Base-by-base conservation (phyloP, 768 basidiomycete genomes). In the Exidia glandulosa region DNA sequence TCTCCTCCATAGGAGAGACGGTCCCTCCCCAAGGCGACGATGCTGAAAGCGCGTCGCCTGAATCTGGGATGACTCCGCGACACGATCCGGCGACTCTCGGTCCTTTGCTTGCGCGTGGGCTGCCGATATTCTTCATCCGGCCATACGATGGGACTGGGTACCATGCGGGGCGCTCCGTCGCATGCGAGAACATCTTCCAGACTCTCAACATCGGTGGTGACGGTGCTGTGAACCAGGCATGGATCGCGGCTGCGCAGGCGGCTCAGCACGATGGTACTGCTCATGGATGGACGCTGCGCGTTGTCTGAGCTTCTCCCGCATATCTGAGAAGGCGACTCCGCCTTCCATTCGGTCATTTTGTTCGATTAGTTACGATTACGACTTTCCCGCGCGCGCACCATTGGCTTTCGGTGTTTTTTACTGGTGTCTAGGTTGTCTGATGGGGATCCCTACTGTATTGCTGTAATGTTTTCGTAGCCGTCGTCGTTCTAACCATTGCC, bases 141-240 rank as follows among this genome's bases (percentile, higher is more conserved):
- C 76, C 86, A 16, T 81, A 76, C 45, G 90, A 93, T 65, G 89
- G 91, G n/a, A 84, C 92, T 32, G 90, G 90, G 3, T 93, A 91
- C 70, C 88, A 91, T 69, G 91, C 91, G 25, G 90, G 90, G 36
- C 81, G 89, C 63, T 88, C 86, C 47, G 83, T 93, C 60, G 80
- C 88, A 19, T 88, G 87, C 68, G 90, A 92, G 69, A 88, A 88
- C 67, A 80, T 88, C 19, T 88, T 89, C 71, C 83, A 85, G 66
- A 71, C 76, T 16, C 79, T 90, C 72, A 85, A 87, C 67, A 74
- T 90, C 56, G 75, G 75, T 72, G 29, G 78, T 84, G 66, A 70
- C 62, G 25, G 63, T 70, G 23, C 67, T 3, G 78, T 75, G 1
- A 77, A 75, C 64, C 75, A 79, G 52, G 71, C 79, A 56, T 89